phyloP scores from a whole-genome alignment of 495 filamentous ascomycete genomes.

The Lasiosphaeria hispida region DNA sequence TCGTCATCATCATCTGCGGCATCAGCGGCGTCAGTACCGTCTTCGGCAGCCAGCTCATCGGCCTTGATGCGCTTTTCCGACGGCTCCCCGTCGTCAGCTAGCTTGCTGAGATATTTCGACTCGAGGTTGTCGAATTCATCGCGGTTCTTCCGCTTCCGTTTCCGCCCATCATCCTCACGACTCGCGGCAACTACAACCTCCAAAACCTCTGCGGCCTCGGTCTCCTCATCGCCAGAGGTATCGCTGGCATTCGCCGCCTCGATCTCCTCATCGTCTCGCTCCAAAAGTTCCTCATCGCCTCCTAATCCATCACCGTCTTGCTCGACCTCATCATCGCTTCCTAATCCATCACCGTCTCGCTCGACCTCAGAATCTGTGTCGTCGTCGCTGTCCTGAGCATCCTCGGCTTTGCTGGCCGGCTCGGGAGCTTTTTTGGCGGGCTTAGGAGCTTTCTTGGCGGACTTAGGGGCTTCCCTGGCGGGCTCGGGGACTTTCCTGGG shows the following conservation, averaged over 20 bases:
- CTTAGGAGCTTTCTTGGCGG: not conserved
- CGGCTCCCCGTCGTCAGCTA: constrained; percentile 55
- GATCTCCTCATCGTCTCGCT: constrained; percentile 33
- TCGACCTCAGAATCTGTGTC: constrained; percentile 24
- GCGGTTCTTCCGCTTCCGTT: constrained; percentile 75
- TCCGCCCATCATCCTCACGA: constrained; percentile 39
- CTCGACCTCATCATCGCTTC: constrained; percentile 18
- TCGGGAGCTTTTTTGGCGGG: constrained; percentile 13
- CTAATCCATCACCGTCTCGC: constrained; percentile 4
- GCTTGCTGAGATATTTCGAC: constrained; percentile 70
- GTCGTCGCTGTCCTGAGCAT: constrained; percentile 31
- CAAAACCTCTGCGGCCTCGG: constrained; percentile 30
- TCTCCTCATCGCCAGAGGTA: constrained; percentile 38
- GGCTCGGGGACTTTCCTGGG: constrained; percentile 13
- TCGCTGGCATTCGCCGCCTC: constrained; percentile 40
- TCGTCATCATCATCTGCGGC: constrained; percentile 26
- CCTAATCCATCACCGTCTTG: not conserved
- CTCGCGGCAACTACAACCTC: constrained; percentile 19
- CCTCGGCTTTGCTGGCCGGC: constrained; percentile 20
- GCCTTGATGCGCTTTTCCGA: constrained; percentile 47
- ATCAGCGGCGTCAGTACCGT: constrained; percentile 19
- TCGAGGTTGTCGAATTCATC: constrained; percentile 74
- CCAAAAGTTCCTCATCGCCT: constrained; percentile 20
- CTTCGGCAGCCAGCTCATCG: constrained; percentile 26
- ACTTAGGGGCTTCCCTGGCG: not conserved